Base-by-base conservation (phyloP, 345 rosid genomes). In the Turritis glabra region DNA sequence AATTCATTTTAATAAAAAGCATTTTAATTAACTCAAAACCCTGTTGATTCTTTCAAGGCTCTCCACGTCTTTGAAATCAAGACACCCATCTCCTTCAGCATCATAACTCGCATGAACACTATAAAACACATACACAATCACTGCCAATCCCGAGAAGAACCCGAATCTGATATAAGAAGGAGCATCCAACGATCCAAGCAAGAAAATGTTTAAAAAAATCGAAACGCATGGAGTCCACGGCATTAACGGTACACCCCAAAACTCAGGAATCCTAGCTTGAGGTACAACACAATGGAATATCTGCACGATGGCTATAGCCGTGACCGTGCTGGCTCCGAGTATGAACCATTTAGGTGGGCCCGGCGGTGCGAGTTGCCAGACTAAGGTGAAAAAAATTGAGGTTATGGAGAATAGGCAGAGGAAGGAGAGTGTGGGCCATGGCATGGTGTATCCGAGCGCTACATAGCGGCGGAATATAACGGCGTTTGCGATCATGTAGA, bases 161-260 rank as follows among this genome's bases (percentile, higher is more conserved):
- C 83, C 89, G 52, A 93, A 93, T 69, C 98, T 77, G n/a, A 80
- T 63, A 17, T 85, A 93, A 44, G 98, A 87, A 8, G 84, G 88
- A 21, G 86, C 85, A 46, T 82, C 91, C 11, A 91, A 84, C 40
- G 89, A 82, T 62, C 97, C 98, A 50, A 93, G 68, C 65, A 93
- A 71, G 69, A 91, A 91, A 25, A 93, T 84, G 82, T 91, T 88
- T 79, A 89, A 67, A 79, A 85, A 91, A 77, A 93, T 89, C 8
- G 97, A 93, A 22, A 78, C 74, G 48, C 89, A 88, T 0, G 98
- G 98, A 29, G 88, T 81, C 94, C 93, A 89, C 0, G 98, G 98
- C 97, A 93, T 89, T 61, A 88, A 77, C 0, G 98, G 98, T 41
- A 91, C 89, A 13, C 92, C 91, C 98, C 98, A 93, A 63, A 93